Base-by-base conservation (phyloP, 768 basidiomycete genomes). In the Tricholoma terreum region DNA sequence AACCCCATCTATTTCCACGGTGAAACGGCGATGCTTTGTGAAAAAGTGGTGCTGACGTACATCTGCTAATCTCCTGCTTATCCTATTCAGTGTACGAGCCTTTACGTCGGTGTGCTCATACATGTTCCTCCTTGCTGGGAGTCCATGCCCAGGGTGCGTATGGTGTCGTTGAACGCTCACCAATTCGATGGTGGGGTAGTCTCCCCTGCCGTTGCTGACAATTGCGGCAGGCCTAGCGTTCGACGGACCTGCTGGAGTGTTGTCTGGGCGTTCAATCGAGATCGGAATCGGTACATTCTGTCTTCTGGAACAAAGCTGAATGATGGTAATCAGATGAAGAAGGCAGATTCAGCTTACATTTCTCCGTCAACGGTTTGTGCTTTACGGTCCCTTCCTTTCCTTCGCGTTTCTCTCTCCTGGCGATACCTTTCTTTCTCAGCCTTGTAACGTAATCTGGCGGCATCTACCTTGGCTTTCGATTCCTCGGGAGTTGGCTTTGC, bases 361-460 rank as follows among this genome's bases (percentile, higher is more conserved):
- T 61, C 63, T 4, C 15, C 27, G 0, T 42, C 38, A 12, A 45
- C 64, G 12, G 54, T 51, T 42, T 58, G 61, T 34, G 54, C 52
- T 56, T 57, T 68, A 10, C 53, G 52, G 48, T 71, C 73, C 54
- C 70, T 71, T 55, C 73, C 75, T 60, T 71, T 75, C 61, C 68
- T 77, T 56, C 76, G 80, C 22, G 74, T 72, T 49, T 84, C 82
- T 52, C 83, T 79, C 52, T 85, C 82, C 61, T 73, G 72, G 27
- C 87, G 80, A 63, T 90, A 89, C 21, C 75, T 75, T 63, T 89
- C 87, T 65, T 92, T 92, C 69, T 85, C 81, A 1, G 76, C 77
- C 70, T 83, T 87, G 69, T 92, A 92, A 21, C 72, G 71, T 24
- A 75, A 75, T 62, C 89, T 92, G 0, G 89, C 87, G 17, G 74